These are phyloP conservation scores for Zymoseptoria passerinii DNA, from an alignment of 2,329 filamentous ascomycete species.

Conservation along the genomic window DNA sequence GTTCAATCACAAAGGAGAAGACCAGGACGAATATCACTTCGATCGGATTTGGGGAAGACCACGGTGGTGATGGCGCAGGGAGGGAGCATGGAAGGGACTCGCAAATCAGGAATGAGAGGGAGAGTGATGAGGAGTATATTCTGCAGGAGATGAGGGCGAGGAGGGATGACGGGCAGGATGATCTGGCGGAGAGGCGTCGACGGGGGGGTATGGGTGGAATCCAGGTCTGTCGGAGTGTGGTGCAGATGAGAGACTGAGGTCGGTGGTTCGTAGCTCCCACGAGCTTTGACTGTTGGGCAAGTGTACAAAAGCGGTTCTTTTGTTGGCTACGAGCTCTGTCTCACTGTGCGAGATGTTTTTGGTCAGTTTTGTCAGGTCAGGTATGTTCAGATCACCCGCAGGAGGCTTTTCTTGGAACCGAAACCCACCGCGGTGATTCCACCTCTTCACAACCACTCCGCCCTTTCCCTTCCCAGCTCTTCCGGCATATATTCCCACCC, in stretches of 20 bases:
- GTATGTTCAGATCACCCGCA: neutral
- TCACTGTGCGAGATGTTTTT: neutral
- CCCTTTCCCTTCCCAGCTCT: slow-evolving; percentile 40
- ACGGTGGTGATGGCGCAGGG: neutral
- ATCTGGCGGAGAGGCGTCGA: neutral
- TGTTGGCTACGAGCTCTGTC: too few relatives aligned
- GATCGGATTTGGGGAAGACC: neutral
- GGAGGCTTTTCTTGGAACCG: neutral
- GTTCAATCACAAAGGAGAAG: neutral
- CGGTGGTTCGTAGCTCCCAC: neutral
- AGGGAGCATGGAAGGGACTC: slow-evolving; percentile 10
- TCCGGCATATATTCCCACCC: slow-evolving; percentile 48
- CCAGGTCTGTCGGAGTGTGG: slow-evolving; percentile 14
- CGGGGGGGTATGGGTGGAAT: slow-evolving; percentile 9
- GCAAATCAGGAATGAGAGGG: slow-evolving; percentile 2
- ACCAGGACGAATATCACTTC: slow-evolving; percentile 10
- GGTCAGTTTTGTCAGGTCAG: neutral
- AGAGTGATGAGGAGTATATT: slow-evolving; percentile 17
- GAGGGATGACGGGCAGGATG: neutral
- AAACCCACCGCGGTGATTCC: neutral
- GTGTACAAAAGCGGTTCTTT: neutral
- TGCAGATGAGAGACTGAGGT: slow-evolving; percentile 9
- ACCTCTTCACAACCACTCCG: slow-evolving; percentile 31
- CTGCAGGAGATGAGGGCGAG: slow-evolving; percentile 10
- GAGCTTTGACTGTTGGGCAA: neutral